These are phyloP conservation scores for Suillus occidentalis DNA, from an alignment of 768 basidiomycete genomes.

Conservation along the genomic window DNA sequence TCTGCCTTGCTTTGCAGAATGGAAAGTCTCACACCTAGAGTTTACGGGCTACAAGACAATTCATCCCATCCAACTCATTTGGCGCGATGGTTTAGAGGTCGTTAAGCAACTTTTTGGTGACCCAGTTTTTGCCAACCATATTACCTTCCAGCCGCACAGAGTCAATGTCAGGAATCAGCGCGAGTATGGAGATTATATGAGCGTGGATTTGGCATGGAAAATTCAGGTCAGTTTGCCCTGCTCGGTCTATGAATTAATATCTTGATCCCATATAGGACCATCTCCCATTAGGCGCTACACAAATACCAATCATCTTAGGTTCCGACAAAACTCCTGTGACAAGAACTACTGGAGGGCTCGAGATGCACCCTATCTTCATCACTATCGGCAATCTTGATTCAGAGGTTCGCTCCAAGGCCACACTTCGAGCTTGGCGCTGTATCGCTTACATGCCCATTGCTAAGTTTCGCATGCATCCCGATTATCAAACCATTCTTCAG, in stretches of 20 bases:
- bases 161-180: too few species aligned
- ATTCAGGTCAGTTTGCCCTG: conserved; percentile 21
- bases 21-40: too few species aligned
- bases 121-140: too few species aligned
- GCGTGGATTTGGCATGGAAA: conserved; percentile 17
- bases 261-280: conserved; percentile 28
- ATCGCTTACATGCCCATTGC: conserved; percentile 29
- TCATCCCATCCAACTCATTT: too few species aligned
- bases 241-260: conserved; percentile 15
- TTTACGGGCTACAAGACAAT: too few species aligned
- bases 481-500: conserved; percentile 24
- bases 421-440: conserved; percentile 8
- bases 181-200: conserved; percentile 27
- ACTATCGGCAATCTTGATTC: conserved; percentile 24
- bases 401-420: conserved; percentile 17
- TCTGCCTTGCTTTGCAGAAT: too few species aligned
- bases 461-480: conserved; percentile 21
- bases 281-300: conserved; percentile 25
- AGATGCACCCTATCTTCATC: conserved; percentile 26
- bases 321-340: conserved; percentile 37
- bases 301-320: conserved; percentile 29
- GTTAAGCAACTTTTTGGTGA: too few species aligned
- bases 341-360: conserved; percentile 26
- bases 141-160: too few species aligned
- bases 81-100: too few species aligned